phyloP scores from a whole-genome alignment of 169 alveolate species.

The Cystoisospora suis region DNA sequence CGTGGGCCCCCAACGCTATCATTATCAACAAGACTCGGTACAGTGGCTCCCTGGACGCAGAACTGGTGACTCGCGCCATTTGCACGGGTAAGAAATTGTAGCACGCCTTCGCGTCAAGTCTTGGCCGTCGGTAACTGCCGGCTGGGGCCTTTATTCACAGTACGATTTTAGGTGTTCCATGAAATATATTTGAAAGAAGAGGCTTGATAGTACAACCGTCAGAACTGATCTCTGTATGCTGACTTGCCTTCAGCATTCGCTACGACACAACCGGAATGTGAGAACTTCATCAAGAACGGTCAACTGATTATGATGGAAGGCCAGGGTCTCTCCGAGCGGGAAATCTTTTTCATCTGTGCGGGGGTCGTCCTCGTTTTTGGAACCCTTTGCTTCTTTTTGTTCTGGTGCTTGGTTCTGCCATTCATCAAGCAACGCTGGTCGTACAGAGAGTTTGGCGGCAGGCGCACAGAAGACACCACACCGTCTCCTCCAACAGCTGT shows the following conservation, averaged over 20 bases:
- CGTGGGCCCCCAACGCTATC: slow-evolving; percentile 51
- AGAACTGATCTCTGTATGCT: background rate
- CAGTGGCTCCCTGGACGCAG: slow-evolving; percentile 55
- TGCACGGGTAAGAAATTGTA: slow-evolving; percentile 58
- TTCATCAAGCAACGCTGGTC: background rate
- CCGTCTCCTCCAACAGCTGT: background rate
- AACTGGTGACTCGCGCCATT: slow-evolving; percentile 42
- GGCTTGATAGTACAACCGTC: background rate
- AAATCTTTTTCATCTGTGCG: slow-evolving; percentile 1
- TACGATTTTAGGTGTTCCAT: no score
- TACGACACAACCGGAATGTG: slow-evolving; percentile 24
- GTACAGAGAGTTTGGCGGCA: background rate
- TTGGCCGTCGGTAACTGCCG: no score
- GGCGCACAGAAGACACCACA: background rate
- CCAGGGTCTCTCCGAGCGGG: background rate
- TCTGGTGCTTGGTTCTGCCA: background rate
- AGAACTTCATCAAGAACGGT: slow-evolving; percentile 8
- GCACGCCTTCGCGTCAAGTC: no score
- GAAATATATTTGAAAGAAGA: no score
- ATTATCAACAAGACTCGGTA: slow-evolving; percentile 29
- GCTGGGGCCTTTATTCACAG: no score
- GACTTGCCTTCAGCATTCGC: background rate
- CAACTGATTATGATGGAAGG: slow-evolving; percentile 28
- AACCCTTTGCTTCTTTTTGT: background rate
- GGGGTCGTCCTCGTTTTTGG: slow-evolving; percentile 13